Evolutionary conservation across 768 basidiomycete species (phyloP), one percentile per base, ranked within the genome.

Genomic region (Suillus luteus): DNA sequence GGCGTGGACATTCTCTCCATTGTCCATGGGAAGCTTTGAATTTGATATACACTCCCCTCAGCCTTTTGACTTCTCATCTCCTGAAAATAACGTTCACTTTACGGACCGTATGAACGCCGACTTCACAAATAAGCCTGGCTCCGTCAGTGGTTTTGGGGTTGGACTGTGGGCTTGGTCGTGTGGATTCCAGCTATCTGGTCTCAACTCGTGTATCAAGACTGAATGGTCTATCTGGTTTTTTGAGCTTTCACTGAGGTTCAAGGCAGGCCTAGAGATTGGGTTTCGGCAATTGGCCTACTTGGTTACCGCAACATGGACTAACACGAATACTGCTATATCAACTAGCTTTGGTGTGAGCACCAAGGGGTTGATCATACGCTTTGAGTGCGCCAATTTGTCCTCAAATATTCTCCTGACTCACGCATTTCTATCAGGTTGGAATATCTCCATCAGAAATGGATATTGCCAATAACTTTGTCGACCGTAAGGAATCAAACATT

Each of bases 401-500:
- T 59, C 60, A 40, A 66, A 65, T 57, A 62, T 40, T 57, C 48
- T 48, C 48, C 62, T 65, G 61, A 72, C 65, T 68, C 66, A 64
- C 59, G 22, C 51, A 27, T 41, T 60, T 65, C 62, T 59, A 64
- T 33, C 66, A 90, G 89, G 63, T 70, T 85, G 55, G 73, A 78
- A 40, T 85, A 88, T 71, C 73, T 86, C 60, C 83, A 85, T 65
- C 88, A 89, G 70, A 79, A 79, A 65, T 74, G 89, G 62, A 74
- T 80, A 15, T 60, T 90, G 12, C 90, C 90, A 11, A 81, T 91
- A 41, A 69, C 82, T 17, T 77, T 91, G 58, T 83, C 88, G 0
- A 74, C 80, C 37, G 80, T 86, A 51, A 77, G 74, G 57, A 79
- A 85, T 70, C 68, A 77, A n/a, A 64, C 64, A 1, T 67, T 88